A percentile compares a stretch with the other conserved stretches of the same genome.
Evolutionary conservation across 2,329 filamentous ascomycete species (phyloP).

Genomic region (Sordariomycetes sp.): DNA sequence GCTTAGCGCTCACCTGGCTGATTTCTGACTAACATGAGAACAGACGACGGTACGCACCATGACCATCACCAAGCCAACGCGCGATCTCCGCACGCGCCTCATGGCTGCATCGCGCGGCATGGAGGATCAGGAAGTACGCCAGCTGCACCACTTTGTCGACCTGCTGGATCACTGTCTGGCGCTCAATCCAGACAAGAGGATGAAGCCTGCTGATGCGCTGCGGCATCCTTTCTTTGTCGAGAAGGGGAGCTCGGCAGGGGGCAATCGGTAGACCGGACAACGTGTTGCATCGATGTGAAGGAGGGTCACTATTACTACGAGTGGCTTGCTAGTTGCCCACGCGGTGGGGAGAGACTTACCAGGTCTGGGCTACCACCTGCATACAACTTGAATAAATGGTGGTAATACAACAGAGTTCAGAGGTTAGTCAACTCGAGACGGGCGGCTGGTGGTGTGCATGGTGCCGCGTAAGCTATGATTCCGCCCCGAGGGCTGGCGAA

Average conservation of each 20-base stretch:
- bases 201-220: conserved; percentile 77
- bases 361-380: neutral
- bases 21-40: conserved; percentile 4
- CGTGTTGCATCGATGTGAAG: neutral
- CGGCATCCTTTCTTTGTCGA: conserved; percentile 76
- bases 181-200: conserved; percentile 86
- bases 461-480: no score
- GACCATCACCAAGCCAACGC: conserved; percentile 62
- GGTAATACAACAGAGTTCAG: no score
- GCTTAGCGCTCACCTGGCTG: no score
- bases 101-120: conserved; percentile 66
- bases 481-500: no score
- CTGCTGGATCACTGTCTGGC: conserved; percentile 80
- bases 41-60: conserved; percentile 63
- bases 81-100: conserved; percentile 75
- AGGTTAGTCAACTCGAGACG: no score
- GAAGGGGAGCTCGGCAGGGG: neutral
- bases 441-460: no score
- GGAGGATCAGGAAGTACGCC: conserved; percentile 63
- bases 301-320: neutral
- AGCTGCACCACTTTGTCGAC: conserved; percentile 77
- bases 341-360: neutral
- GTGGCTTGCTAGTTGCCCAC: neutral
- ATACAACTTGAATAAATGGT: neutral
- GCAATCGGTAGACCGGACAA: neutral